Conservation (phyloP, 495 filamentous ascomycete species). For the Penicillium parvum region DNA sequence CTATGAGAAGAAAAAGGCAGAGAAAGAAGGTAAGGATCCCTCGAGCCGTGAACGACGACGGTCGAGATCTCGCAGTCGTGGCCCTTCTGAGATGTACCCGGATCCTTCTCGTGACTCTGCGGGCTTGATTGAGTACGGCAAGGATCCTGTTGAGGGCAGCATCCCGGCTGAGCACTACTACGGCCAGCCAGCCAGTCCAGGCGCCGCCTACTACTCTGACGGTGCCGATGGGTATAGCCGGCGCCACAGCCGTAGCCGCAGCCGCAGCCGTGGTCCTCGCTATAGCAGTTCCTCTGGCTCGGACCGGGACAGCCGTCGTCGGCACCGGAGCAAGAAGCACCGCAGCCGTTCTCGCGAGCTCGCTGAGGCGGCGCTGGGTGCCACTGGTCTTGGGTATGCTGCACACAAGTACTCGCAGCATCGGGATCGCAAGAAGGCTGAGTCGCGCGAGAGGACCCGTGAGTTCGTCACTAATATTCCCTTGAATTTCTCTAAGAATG, state of each 20-base stretch:
- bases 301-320: conserved; percentile 32
- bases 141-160: conserved; percentile 55
- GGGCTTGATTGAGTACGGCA: conserved; percentile 80
- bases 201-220: conserved; percentile 39
- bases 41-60: conserved; percentile 45
- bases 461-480: conserved; percentile 6
- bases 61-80: conserved; percentile 54
- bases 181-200: conserved; percentile 39
- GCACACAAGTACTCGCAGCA: conserved; percentile 62
- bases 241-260: conserved; percentile 23
- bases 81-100: conserved; percentile 48
- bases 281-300: conserved; percentile 43
- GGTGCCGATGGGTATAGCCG: conserved; percentile 29
- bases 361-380: conserved; percentile 65
- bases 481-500: background rate
- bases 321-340: conserved; percentile 48
- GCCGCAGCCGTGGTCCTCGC: conserved; percentile 36
- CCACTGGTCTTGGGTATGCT: conserved; percentile 72
- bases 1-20: conserved; percentile 72
- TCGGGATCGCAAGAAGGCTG: conserved; percentile 54
- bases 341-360: conserved; percentile 61
- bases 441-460: conserved; percentile 4
- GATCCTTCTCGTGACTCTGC: conserved; percentile 54
- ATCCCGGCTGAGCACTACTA: conserved; percentile 49
- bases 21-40: conserved; percentile 53